Conservation (phyloP, 208 protist genomes). For the Herpetomonas tarakana region DNA sequence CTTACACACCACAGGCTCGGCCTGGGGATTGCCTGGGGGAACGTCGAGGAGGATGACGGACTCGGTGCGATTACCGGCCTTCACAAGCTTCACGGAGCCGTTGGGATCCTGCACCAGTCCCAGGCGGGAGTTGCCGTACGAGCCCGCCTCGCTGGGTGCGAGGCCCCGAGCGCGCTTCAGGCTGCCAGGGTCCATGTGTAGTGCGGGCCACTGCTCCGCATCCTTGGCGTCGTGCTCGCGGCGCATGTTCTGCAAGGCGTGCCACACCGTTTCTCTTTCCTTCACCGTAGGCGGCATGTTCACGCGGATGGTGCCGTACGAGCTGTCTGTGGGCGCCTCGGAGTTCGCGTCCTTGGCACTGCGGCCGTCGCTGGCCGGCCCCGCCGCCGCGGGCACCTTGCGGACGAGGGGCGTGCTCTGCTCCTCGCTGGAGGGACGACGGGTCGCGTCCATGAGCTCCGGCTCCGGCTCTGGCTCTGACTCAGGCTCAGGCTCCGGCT, state of each 20-base stretch:
- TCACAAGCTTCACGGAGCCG: neutral
- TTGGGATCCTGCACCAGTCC: neutral
- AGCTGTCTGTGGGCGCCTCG: neutral
- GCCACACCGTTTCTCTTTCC: slow-evolving; percentile 2
- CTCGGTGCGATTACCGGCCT: neutral
- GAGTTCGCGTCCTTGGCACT: too few relatives aligned
- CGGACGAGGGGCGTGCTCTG: too few relatives aligned
- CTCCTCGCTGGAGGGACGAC: too few relatives aligned
- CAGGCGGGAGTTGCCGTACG: neutral
- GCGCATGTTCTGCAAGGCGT: slow-evolving; percentile 4
- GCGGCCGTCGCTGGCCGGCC: too few relatives aligned
- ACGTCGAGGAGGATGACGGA: slow-evolving; percentile 8
- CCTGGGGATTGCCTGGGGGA: neutral
- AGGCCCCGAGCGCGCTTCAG: neutral
- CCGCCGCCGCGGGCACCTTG: too few relatives aligned
- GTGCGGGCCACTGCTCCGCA: slow-evolving; percentile 11
- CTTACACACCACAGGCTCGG: neutral
- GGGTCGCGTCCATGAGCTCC: too few relatives aligned
- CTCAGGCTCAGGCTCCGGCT: too few relatives aligned
- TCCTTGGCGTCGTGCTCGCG: neutral
- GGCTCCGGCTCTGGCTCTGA: too few relatives aligned
- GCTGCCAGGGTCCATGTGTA: neutral
- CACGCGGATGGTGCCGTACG: slow-evolving; percentile 5
- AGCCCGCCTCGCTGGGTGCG: neutral
- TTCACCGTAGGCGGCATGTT: slow-evolving; percentile 7